A percentile compares a stretch with the other conserved stretches of the same genome.
These are phyloP conservation scores for Hypoxylon sp. DNA, from an alignment of 2,329 filamentous ascomycete genomes.

Conservation along the genomic window DNA sequence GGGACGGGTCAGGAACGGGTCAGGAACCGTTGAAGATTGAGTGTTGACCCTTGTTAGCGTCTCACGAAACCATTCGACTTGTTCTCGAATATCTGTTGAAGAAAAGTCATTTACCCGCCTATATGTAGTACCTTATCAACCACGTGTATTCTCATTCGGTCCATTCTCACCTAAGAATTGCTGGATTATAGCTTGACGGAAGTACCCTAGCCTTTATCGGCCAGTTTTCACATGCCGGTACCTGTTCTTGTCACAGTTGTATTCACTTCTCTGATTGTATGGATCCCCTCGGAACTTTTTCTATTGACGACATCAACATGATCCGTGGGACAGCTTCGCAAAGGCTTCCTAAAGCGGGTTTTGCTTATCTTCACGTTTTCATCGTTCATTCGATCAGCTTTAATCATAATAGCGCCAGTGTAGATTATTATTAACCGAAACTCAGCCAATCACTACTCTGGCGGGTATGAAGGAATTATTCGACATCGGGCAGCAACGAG, in stretches of 20 bases:
- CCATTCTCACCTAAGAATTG: slow-evolving; percentile 8
- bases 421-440: slow-evolving; percentile 8
- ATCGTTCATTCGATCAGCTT: slow-evolving; percentile 6
- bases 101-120: slow-evolving; percentile 18
- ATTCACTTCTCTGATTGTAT: slow-evolving; percentile 8
- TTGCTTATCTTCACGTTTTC: slow-evolving; percentile 19
- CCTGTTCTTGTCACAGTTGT: slow-evolving; percentile 34
- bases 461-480: background rate
- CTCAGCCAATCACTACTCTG: slow-evolving; percentile 3
- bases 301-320: slow-evolving; percentile 28
- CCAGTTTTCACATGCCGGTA: slow-evolving; percentile 25
- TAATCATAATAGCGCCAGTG: background rate
- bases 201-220: background rate
- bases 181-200: slow-evolving; percentile 2
- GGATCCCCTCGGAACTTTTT: slow-evolving; percentile 35
- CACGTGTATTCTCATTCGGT: slow-evolving; percentile 7
- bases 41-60: slow-evolving; percentile 17
- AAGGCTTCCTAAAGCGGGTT: slow-evolving; percentile 4
- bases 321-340: slow-evolving; percentile 16
- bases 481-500: background rate
- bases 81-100: slow-evolving; percentile 24
- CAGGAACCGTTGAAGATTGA: slow-evolving; percentile 25
- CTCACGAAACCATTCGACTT: slow-evolving; percentile 1
- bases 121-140: background rate
- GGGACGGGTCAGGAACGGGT: slow-evolving; percentile 9